Conservation (phyloP, 345 rosid species). For the Anastatica hierochuntica region DNA sequence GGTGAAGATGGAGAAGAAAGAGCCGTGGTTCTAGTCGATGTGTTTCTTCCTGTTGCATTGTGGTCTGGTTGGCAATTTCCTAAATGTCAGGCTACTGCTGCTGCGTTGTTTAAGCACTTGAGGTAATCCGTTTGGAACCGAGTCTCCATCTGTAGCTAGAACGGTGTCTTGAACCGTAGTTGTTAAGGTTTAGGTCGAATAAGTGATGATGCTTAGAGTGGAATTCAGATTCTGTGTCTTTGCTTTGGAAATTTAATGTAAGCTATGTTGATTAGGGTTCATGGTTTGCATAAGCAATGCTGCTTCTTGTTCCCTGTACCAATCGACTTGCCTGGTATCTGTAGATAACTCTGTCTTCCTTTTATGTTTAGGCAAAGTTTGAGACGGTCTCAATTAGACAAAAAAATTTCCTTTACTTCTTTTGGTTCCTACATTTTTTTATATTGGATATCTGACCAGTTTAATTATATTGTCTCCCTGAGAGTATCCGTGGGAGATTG, state of each 20-base stretch:
- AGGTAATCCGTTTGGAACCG: constrained; percentile 37
- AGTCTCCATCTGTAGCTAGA: neutral
- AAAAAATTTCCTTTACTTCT: no score
- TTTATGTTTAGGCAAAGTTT: neutral
- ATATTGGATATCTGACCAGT: neutral
- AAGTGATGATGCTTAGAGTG: neutral
- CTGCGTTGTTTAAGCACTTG: constrained; percentile 60
- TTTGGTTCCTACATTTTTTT: neutral
- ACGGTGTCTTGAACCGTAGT: neutral
- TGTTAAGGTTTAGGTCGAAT: neutral
- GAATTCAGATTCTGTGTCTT: neutral
- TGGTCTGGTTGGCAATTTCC: constrained; percentile 94
- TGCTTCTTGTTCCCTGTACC: constrained; percentile 8
- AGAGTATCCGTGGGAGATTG: neutral
- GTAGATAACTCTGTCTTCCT: neutral
- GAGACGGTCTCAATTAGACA: no score
- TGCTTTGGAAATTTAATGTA: neutral
- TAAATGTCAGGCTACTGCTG: constrained; percentile 42
- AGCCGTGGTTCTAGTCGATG: constrained; percentile 66
- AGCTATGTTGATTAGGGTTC: neutral
- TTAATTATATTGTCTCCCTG: neutral
- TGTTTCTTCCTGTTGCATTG: constrained; percentile 47
- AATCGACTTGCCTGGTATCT: no score
- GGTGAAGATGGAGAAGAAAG: constrained; percentile 33
- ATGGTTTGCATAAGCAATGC: neutral